phyloP scores from a whole-genome alignment of 2,329 filamentous ascomycete genomes.

The Furcasterigmium sp. region DNA sequence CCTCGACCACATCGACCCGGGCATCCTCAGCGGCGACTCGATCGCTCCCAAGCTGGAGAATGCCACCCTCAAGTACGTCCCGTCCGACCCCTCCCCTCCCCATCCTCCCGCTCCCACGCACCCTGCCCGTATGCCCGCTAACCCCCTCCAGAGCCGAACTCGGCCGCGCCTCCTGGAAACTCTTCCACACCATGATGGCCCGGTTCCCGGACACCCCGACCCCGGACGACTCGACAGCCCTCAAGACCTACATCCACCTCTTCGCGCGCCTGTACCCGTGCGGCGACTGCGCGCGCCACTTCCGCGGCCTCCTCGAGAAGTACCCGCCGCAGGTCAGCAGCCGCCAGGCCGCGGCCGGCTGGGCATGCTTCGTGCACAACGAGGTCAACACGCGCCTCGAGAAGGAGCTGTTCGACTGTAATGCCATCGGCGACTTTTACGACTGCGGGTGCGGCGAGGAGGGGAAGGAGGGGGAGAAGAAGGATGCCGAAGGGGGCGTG shows the following conservation, averaged over 20 bases:
- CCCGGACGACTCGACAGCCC: constrained; percentile 54
- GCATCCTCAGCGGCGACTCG: constrained; percentile 58
- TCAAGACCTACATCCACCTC: constrained; percentile 60
- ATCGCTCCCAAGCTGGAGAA: constrained; percentile 81
- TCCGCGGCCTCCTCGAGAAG: constrained; percentile 54
- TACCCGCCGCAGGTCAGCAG: constrained; percentile 62
- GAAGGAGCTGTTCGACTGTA: constrained; percentile 61
- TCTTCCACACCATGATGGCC: constrained; percentile 66
- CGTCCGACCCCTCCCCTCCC: neutral
- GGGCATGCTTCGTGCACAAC: constrained; percentile 66
- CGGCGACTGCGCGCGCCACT: constrained; percentile 64
- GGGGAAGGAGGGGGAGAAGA: constrained; percentile 29
- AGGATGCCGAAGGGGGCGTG: constrained; percentile 11
- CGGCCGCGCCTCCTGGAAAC: constrained; percentile 63
- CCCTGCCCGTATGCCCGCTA: constrained; percentile 9
- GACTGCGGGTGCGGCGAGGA: constrained; percentile 69
- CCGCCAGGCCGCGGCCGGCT: constrained; percentile 59
- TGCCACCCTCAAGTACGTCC: constrained; percentile 66
- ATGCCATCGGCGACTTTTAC: constrained; percentile 64
- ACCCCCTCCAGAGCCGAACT: constrained; percentile 48
- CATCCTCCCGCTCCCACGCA: no score
- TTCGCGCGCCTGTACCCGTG: constrained; percentile 67
- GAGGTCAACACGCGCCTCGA: constrained; percentile 59
- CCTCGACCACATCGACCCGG: constrained; percentile 35
- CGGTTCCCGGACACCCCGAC: constrained; percentile 63